Evolutionary conservation across 2,329 filamentous ascomycete species (phyloP).

Genomic region (Colletotrichum kahawae): DNA sequence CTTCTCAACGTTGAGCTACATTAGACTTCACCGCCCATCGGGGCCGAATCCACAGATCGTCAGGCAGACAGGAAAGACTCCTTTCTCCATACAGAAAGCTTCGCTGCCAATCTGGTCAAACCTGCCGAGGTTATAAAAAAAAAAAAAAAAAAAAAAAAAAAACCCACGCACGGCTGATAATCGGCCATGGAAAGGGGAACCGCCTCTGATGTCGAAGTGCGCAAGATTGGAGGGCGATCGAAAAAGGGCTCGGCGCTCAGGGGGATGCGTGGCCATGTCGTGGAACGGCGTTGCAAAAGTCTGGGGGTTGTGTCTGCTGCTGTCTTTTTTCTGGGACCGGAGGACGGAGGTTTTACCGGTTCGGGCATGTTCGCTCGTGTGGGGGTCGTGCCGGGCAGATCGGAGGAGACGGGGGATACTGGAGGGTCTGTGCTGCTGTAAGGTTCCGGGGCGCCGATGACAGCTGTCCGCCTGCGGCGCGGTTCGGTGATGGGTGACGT

Average conservation of each 20-base stretch:
- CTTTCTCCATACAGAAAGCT: background rate
- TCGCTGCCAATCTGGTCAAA: background rate
- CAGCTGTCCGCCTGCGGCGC: background rate
- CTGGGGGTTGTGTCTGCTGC: background rate
- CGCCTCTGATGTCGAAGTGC: background rate
- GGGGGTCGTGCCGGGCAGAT: conserved; percentile 6
- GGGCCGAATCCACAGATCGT: background rate
- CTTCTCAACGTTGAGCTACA: background rate
- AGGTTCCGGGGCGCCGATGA: background rate
- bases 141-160: background rate
- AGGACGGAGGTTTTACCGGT: conserved; percentile 10
- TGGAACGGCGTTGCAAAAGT: background rate
- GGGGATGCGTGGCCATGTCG: background rate
- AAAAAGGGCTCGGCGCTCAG: background rate
- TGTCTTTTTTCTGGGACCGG: background rate
- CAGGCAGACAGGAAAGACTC: background rate
- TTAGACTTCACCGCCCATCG: background rate
- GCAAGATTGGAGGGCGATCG: background rate
- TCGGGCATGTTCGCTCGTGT: background rate
- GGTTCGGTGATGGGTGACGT: background rate
- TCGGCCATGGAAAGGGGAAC: background rate
- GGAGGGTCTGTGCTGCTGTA: background rate
- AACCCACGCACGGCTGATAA: background rate
- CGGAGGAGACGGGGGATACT: background rate
- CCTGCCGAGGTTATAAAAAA: background rate